Evolutionary conservation across 257 asterid genomes (phyloP).

Genomic region (Solanum habrochaites): DNA sequence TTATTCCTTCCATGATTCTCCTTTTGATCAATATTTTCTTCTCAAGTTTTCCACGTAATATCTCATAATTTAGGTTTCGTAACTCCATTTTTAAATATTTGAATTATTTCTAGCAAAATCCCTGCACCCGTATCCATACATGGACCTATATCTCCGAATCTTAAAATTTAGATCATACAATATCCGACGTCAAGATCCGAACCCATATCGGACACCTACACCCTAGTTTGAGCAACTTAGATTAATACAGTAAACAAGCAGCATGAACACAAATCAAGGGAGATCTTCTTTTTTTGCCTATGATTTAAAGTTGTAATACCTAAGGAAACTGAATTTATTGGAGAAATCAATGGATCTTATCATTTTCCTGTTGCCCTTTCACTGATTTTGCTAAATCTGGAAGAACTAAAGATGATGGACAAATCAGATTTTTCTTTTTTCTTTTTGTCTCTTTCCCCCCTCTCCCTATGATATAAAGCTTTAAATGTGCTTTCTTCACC

Average conservation of each 20-base stretch:
- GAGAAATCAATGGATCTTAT: neutral
- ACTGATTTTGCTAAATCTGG: neutral
- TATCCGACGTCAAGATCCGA: neutral
- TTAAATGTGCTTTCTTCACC: neutral
- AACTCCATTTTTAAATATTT: neutral
- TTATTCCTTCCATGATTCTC: neutral
- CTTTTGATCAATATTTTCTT: neutral
- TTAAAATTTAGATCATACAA: neutral
- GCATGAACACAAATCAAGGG: neutral
- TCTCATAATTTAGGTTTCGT: neutral
- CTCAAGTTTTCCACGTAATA: neutral
- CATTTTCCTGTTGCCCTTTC: neutral
- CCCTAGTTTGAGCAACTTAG: neutral
- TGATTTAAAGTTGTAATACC: neutral
- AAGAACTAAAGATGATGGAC: neutral
- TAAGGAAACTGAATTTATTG: neutral
- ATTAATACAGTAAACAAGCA: neutral
- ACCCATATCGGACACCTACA: neutral
- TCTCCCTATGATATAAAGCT: neutral
- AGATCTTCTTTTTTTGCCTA: neutral
- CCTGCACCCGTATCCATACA: neutral
- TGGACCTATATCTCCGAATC: neutral
- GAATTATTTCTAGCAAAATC: neutral
- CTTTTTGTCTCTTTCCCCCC: neutral
- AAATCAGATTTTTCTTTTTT: neutral